Conservation (phyloP, 1,284 basidiomycete species). For the Neonothopanus nambi region DNA sequence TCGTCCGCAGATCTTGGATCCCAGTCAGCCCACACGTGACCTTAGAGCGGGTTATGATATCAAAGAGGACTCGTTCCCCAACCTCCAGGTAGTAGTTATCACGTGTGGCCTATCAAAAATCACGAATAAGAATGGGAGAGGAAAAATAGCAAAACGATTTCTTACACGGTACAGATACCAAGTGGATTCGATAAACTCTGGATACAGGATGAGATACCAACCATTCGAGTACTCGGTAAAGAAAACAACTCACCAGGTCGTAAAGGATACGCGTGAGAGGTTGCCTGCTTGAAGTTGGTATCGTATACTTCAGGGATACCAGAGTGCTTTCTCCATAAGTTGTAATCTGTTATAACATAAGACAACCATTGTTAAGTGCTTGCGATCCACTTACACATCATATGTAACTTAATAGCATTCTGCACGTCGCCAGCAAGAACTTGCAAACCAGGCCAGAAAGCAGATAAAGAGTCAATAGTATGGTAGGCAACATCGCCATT, state of each 20-base stretch:
- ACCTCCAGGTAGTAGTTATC: slow-evolving; percentile 92
- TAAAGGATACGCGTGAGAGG: slow-evolving; percentile 82
- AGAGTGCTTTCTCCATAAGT: slow-evolving; percentile 82
- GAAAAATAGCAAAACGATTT: slow-evolving; percentile 2
- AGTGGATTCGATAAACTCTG: slow-evolving; percentile 90
- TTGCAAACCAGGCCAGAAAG: slow-evolving; percentile 89
- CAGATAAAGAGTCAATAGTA: slow-evolving; percentile 82
- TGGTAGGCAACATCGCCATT: slow-evolving; percentile 70
- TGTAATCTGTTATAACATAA: slow-evolving; percentile 64
- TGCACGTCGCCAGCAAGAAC: slow-evolving; percentile 89
- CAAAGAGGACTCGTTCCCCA: slow-evolving; percentile 80
- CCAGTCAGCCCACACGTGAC: slow-evolving; percentile 86
- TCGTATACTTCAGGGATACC: slow-evolving; percentile 92
- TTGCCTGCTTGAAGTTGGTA: slow-evolving; percentile 70
- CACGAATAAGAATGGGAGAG: slow-evolving; percentile 9
- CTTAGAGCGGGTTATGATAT: slow-evolving; percentile 72
- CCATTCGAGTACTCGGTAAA: background rate
- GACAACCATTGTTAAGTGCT: background rate
- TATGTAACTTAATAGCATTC: slow-evolving; percentile 83
- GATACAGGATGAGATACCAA: slow-evolving; percentile 11
- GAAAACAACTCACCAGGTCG: slow-evolving; percentile 62
- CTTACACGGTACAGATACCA: slow-evolving; percentile 89
- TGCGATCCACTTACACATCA: slow-evolving; percentile 61
- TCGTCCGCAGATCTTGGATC: slow-evolving; percentile 78
- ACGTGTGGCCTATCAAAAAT: slow-evolving; percentile 68